These are phyloP conservation scores for Phytophthora pistaciae DNA, from an alignment of 352 stramenopile genomes.

Conservation along the genomic window DNA sequence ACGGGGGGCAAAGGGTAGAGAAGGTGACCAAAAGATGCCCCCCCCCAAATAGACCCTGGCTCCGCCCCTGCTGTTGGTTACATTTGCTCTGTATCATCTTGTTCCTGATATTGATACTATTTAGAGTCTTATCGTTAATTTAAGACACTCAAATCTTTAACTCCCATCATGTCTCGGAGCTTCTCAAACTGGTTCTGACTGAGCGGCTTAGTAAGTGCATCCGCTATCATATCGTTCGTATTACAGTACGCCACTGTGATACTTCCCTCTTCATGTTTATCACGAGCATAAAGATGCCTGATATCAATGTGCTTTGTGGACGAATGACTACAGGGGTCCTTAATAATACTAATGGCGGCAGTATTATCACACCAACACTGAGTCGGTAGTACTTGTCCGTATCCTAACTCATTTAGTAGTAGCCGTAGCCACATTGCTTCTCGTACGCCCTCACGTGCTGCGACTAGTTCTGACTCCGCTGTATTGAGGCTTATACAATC, in stretches of 20 bases:
- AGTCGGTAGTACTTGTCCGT: background rate
- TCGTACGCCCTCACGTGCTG: constrained; percentile 6
- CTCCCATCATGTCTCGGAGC: no score
- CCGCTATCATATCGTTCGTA: no score
- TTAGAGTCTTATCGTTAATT: no score
- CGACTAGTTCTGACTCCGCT: constrained; percentile 5
- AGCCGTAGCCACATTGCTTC: constrained; percentile 9
- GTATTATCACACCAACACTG: background rate
- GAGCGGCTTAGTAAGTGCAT: no score
- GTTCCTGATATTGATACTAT: no score
- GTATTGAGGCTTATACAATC: constrained; percentile 15
- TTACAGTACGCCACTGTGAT: background rate
- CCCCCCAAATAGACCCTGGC: no score
- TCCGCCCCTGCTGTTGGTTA: no score
- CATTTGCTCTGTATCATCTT: no score
- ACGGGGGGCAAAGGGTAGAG: no score
- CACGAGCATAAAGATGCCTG: background rate
- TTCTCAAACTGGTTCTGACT: no score
- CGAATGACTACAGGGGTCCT: background rate
- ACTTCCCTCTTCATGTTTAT: background rate
- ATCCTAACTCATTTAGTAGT: constrained; percentile 5
- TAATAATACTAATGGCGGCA: background rate
- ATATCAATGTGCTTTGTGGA: background rate
- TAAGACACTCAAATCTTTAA: no score
- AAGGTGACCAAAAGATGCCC: no score